phyloP scores from a whole-genome alignment of 1,284 basidiomycete species.

The Cryptococcus maquisensis region DNA sequence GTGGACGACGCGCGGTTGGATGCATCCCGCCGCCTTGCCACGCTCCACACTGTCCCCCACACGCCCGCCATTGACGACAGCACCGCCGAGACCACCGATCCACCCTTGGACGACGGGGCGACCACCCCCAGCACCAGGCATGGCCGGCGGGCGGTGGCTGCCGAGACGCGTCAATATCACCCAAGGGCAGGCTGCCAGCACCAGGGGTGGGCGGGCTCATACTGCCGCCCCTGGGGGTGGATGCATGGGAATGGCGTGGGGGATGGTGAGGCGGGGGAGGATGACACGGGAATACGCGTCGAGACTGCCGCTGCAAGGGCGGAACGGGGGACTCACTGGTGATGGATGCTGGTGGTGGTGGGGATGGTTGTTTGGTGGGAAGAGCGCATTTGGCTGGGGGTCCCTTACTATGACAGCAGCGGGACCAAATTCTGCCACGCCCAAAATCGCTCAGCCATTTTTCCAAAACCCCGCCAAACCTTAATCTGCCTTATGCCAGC shows the following conservation, averaged over 20 bases:
- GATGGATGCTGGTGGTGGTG: neutral
- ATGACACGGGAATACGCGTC: neutral
- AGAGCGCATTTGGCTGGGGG: neutral
- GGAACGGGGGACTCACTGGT: neutral
- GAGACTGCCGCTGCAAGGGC: neutral
- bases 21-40: neutral
- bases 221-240: neutral
- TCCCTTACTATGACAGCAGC: neutral
- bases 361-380: neutral
- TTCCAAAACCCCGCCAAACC: neutral
- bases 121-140: neutral
- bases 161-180: neutral
- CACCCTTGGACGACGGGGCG: neutral
- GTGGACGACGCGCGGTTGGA: neutral
- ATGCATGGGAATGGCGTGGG: neutral
- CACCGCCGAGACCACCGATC: neutral
- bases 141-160: neutral
- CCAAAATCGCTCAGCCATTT: neutral
- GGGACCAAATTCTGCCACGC: neutral
- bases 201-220: neutral
- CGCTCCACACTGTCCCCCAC: neutral
- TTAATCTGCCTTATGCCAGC: no score
- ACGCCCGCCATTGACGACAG: no score
- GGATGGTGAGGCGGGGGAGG: neutral
- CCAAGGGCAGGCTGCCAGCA: neutral